Evolutionary conservation across 352 stramenopile genomes (phyloP), one percentile per base, ranked within the genome.

Genomic region (Blastocystis sp.): DNA sequence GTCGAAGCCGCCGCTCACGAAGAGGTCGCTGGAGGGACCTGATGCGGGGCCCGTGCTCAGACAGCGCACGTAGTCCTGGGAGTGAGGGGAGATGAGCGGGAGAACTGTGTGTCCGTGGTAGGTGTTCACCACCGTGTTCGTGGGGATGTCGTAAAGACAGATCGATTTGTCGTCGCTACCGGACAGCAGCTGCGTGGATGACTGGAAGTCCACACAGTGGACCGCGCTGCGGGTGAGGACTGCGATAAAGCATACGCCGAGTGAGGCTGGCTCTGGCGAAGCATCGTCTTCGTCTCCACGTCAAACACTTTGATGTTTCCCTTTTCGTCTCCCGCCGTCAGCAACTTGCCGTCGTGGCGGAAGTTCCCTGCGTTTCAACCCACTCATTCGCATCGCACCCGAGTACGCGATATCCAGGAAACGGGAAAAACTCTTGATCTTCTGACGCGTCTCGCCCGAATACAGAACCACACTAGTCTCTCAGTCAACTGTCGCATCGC

Each of bases 251-350:
- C 36, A 42, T 49, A 72, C 53, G 48, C 42, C 18, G 51, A 46
- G 48, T 85, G 75, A 16, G 57, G 57, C 36, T 75, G 57, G 36
- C 11, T 44, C 63, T 85, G 53, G 36, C 75, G 75, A 4, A 85
- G 51, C 75, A 85, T 76, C 75, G 63, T 72, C 63, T 85, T 85
- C 27, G 57, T 75, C 29, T 76, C 63, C 38, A 85, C 75, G 51
- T 85, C 75, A 42, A 85, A 85, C 63, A 85, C 34, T 48, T 85
- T 85, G 24, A 85, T 48, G 51, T 76, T 85, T 0, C 75, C 75
- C 44, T 85, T 85, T n/a, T 85, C 75, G 40, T 72, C 63, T 32
- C 75, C 75, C 18, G 75, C 75, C n/a, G 48, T 46, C 21, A 85
- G 51, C 40, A 85, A 42, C 36, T 76, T 85, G 6, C 75, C 75